A percentile compares a stretch with the other conserved stretches of the same genome.
Evolutionary conservation across 345 rosid genomes (phyloP).

Genomic region (Eucalyptus pauciflora): DNA sequence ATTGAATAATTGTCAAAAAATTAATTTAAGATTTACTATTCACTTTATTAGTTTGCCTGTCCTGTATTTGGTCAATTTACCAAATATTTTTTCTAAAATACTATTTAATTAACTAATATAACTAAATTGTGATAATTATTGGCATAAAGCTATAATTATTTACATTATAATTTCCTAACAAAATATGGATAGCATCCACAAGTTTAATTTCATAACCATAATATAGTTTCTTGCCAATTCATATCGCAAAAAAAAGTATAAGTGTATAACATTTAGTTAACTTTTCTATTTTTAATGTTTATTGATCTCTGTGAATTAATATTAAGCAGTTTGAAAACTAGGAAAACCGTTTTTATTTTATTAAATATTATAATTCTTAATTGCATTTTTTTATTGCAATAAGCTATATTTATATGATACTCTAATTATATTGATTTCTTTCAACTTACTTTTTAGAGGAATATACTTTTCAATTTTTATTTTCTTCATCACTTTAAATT

Average conservation of each 20-base stretch:
- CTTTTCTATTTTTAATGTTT: background rate
- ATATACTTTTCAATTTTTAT: background rate
- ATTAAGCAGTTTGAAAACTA: background rate
- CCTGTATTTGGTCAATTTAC: background rate
- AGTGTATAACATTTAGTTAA: background rate
- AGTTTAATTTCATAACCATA: background rate
- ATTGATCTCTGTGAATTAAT: background rate
- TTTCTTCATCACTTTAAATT: background rate
- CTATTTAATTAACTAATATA: background rate
- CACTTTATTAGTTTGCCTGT: background rate
- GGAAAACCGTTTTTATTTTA: background rate
- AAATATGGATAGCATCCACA: background rate
- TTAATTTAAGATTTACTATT: background rate
- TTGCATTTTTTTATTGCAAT: background rate
- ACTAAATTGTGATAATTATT: background rate
- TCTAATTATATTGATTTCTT: background rate
- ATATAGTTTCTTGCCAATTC: background rate
- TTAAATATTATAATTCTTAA: background rate
- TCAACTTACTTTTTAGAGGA: background rate
- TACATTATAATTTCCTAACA: background rate
- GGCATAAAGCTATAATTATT: background rate
- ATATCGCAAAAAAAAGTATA: background rate
- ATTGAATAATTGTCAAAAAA: background rate
- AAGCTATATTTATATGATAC: background rate
- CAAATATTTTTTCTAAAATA: background rate